These are phyloP conservation scores for Kodamaea lidongshanica DNA, from an alignment of 805 yeast genomes.

Conservation along the genomic window DNA sequence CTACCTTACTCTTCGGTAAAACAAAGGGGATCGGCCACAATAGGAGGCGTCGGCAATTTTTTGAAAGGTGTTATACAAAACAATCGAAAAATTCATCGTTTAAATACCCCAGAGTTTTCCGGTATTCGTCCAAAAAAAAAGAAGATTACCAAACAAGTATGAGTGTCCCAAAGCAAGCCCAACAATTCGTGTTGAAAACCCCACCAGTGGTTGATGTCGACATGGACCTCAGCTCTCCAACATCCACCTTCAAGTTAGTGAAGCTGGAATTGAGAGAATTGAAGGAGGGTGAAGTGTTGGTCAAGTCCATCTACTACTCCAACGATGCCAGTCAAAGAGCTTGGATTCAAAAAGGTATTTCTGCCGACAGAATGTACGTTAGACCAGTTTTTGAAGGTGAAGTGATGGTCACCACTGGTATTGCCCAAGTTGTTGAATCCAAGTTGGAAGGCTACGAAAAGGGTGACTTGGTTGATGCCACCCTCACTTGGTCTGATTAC, in stretches of 20 bases:
- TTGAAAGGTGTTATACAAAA: too few species aligned
- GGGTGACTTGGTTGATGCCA: slow-evolving; percentile 41
- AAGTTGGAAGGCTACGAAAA: slow-evolving; percentile 32
- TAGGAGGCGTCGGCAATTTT: too few species aligned
- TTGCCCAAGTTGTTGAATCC: slow-evolving; percentile 46
- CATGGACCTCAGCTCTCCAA: slow-evolving; percentile 14
- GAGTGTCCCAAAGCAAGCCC: slow-evolving; percentile 8
- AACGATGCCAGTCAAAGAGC: slow-evolving; percentile 34
- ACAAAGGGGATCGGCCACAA: too few species aligned
- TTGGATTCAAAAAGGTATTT: slow-evolving; percentile 28
- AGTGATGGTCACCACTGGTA: slow-evolving; percentile 40
- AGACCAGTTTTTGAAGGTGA: slow-evolving; percentile 40
- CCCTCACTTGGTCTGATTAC: slow-evolving; percentile 46
- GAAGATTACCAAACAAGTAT: too few species aligned
- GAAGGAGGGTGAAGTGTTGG: slow-evolving; percentile 21
- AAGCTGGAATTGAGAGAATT: slow-evolving; percentile 12
- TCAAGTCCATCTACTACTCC: slow-evolving; percentile 24
- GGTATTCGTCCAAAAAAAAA: too few species aligned
- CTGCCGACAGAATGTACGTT: slow-evolving; percentile 23
- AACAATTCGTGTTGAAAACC: slow-evolving; percentile 14
- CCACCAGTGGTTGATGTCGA: slow-evolving; percentile 16
- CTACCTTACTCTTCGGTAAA: too few species aligned
- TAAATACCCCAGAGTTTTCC: too few species aligned
- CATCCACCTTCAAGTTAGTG: slow-evolving; percentile 27
- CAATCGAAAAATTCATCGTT: too few species aligned